Evolutionary conservation across 2,329 filamentous ascomycete species (phyloP).

Genomic region (Didymella lethalis): DNA sequence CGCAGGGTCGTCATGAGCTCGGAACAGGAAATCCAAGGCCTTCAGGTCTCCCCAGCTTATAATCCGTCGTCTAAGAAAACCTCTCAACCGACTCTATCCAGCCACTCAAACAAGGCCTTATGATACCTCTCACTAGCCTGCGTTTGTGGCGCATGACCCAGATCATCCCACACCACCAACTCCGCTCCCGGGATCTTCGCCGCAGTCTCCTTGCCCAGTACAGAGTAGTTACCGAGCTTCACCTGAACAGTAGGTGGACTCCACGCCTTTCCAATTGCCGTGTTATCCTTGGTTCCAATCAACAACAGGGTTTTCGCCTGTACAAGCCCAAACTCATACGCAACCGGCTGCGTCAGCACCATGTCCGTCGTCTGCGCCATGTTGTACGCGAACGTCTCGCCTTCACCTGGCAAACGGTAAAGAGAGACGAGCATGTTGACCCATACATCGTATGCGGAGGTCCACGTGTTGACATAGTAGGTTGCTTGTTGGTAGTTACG

Average conservation of each 20-base stretch:
- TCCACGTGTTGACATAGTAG: slow-evolving; percentile 54
- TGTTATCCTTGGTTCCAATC: slow-evolving; percentile 62
- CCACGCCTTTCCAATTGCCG: slow-evolving; percentile 65
- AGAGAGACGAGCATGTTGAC: slow-evolving; percentile 63
- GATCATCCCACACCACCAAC: slow-evolving; percentile 57
- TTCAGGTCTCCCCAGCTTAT: not conserved
- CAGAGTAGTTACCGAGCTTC: slow-evolving; percentile 58
- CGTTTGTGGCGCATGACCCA: slow-evolving; percentile 64
- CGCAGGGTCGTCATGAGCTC: not conserved
- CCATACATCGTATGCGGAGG: slow-evolving; percentile 61
- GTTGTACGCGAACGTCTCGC: slow-evolving; percentile 54
- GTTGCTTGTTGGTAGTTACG: slow-evolving; percentile 41
- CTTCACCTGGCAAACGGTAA: slow-evolving; percentile 57
- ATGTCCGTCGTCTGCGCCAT: slow-evolving; percentile 64
- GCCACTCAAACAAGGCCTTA: slow-evolving; percentile 57
- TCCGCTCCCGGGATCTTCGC: slow-evolving; percentile 55
- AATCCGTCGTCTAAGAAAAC: not conserved
- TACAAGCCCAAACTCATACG: slow-evolving; percentile 60
- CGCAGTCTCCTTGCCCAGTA: slow-evolving; percentile 58
- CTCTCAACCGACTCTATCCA: slow-evolving; percentile 33
- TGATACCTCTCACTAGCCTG: slow-evolving; percentile 60
- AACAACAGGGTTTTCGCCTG: slow-evolving; percentile 59
- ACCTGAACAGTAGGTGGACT: slow-evolving; percentile 35
- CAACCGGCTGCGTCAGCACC: slow-evolving; percentile 62
- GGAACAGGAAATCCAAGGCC: not conserved